A percentile compares a stretch with the other conserved stretches of the same genome.
These are phyloP conservation scores for Beauveria asiatica DNA, from an alignment of 2,329 filamentous ascomycete genomes.

Conservation along the genomic window DNA sequence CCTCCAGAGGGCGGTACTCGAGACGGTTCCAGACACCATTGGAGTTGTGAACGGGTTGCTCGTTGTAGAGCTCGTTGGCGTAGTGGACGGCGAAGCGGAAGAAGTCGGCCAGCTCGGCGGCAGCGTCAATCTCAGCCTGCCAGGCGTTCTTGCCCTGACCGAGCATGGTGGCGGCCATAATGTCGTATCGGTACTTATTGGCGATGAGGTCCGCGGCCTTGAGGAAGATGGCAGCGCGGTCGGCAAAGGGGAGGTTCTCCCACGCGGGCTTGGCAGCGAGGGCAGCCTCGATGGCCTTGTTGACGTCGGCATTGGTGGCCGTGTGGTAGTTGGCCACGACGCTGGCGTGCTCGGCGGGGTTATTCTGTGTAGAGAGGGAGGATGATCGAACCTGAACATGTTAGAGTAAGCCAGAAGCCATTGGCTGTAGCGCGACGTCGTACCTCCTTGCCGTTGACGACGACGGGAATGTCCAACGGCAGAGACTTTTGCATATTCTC, in stretches of 20 bases:
- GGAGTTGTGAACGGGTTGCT: slow-evolving; percentile 78
- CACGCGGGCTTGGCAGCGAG: slow-evolving; percentile 79
- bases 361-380: slow-evolving; percentile 60
- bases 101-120: slow-evolving; percentile 88
- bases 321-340: slow-evolving; percentile 78
- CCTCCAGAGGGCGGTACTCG: slow-evolving; percentile 83
- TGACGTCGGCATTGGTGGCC: slow-evolving; percentile 68
- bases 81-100: slow-evolving; percentile 91
- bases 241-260: slow-evolving; percentile 80
- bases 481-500: slow-evolving; percentile 58
- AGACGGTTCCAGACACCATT: slow-evolving; percentile 85
- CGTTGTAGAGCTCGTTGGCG: slow-evolving; percentile 79
- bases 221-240: slow-evolving; percentile 87
- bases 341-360: slow-evolving; percentile 72
- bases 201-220: slow-evolving; percentile 89
- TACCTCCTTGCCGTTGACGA: slow-evolving; percentile 77
- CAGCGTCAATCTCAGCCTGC: slow-evolving; percentile 98
- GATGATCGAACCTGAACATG: slow-evolving; percentile 54
- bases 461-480: slow-evolving; percentile 70
- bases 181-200: slow-evolving; percentile 89
- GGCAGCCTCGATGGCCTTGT: slow-evolving; percentile 71
- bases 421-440: slow-evolving; percentile 16
- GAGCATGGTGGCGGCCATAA: slow-evolving; percentile 93
- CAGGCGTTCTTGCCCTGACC: slow-evolving; percentile 97
- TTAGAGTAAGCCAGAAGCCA: neutral